Evolutionary conservation across 1,139 yeast genomes (phyloP).

Genomic region (Kurtzmaniella natalensis): DNA sequence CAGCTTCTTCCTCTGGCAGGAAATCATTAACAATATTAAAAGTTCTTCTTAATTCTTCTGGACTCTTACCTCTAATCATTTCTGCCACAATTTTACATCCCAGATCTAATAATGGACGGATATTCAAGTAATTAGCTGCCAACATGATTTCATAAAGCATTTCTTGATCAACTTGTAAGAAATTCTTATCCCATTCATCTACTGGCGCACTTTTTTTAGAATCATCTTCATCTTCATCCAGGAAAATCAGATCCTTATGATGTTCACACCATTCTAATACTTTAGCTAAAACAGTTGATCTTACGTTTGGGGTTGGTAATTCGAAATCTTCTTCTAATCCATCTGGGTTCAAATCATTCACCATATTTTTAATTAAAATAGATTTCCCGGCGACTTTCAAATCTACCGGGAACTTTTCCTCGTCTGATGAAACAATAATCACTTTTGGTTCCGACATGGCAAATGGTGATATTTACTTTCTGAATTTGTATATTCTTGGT

Average conservation of each 20-base stretch:
- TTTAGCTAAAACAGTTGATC: slow-evolving; percentile 81
- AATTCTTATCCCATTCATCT: slow-evolving; percentile 95
- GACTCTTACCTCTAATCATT: slow-evolving; percentile 94
- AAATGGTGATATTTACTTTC: neutral
- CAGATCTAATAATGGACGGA: slow-evolving; percentile 86
- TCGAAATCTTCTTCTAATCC: slow-evolving; percentile 66
- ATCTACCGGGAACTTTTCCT: slow-evolving; percentile 70
- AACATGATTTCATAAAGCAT: slow-evolving; percentile 95
- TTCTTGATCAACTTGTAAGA: slow-evolving; percentile 95
- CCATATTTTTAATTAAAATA: slow-evolving; percentile 82
- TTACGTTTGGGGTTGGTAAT: slow-evolving; percentile 88
- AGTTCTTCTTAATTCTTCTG: slow-evolving; percentile 93
- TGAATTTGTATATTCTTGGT: too few species aligned
- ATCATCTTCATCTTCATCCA: slow-evolving; percentile 72
- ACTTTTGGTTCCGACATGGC: slow-evolving; percentile 38
- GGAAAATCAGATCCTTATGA: slow-evolving; percentile 80
- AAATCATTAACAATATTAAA: slow-evolving; percentile 96
- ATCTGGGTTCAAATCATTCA: slow-evolving; percentile 69
- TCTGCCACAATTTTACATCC: slow-evolving; percentile 98
- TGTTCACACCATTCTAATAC: slow-evolving; percentile 97
- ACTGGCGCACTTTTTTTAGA: slow-evolving; percentile 81
- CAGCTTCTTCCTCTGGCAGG: slow-evolving; percentile 98
- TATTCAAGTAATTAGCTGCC: slow-evolving; percentile 94
- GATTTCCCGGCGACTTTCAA: slow-evolving; percentile 88
- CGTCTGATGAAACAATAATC: slow-evolving; percentile 67